These are phyloP conservation scores for Farysia itapuensis DNA, from an alignment of 1,284 basidiomycete species.

Conservation along the genomic window DNA sequence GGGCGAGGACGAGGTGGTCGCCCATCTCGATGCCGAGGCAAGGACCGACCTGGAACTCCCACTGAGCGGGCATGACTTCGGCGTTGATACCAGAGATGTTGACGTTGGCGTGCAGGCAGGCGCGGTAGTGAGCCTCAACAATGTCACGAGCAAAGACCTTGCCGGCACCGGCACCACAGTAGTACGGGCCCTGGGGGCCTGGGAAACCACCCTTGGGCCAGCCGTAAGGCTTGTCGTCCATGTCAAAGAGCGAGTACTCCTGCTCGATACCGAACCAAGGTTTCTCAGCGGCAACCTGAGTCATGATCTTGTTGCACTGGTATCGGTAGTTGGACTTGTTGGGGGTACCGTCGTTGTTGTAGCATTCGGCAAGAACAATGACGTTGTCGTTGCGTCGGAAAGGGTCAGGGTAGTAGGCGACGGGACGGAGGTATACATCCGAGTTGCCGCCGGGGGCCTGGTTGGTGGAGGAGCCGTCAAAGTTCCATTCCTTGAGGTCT, in stretches of 20 bases:
- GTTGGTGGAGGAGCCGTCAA: constrained; percentile 77
- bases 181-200: constrained; percentile 98
- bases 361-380: constrained; percentile 74
- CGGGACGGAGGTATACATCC: constrained; percentile 96
- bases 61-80: constrained; percentile 99
- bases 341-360: constrained; percentile 98
- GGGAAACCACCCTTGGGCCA: constrained; percentile 94
- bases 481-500: constrained; percentile 94
- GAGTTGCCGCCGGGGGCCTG: constrained; percentile 78
- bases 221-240: constrained; percentile 85
- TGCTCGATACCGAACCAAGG: constrained; percentile 99
- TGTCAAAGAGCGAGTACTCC: constrained; percentile 97
- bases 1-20: constrained; percentile 67
- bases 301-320: constrained; percentile 55
- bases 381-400: constrained; percentile 87
- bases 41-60: constrained; percentile 99
- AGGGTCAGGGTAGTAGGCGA: constrained; percentile 96
- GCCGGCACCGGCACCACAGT: constrained; percentile 99
- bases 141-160: constrained; percentile 98
- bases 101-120: constrained; percentile 91
- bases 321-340: constrained; percentile 86
- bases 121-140: constrained; percentile 97
- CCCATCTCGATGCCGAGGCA: constrained; percentile 98
- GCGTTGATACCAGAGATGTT: constrained; percentile 99
- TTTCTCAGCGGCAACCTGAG: constrained; percentile 57